These are phyloP conservation scores for Pseudodiploospora longispora DNA, from an alignment of 2,329 filamentous ascomycete species.

Conservation along the genomic window DNA sequence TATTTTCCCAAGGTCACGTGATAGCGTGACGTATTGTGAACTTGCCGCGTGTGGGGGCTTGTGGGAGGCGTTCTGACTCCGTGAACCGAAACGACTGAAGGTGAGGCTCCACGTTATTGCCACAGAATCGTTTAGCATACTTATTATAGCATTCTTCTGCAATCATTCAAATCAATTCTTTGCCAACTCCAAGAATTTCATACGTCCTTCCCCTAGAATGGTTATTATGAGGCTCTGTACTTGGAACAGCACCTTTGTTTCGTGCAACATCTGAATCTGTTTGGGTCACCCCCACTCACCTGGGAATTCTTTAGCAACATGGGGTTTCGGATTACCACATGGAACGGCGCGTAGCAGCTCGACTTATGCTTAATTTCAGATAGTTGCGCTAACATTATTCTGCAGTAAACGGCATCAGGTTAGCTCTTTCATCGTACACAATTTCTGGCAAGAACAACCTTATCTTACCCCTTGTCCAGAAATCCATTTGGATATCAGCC, in stretches of 20 bases:
- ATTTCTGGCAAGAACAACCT: not conserved
- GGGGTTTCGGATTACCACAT: slow-evolving; percentile 74
- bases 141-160: not conserved
- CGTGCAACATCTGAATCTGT: not conserved
- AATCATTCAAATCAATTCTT: too few relatives aligned
- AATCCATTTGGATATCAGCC: slow-evolving; percentile 81
- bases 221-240: not conserved
- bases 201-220: too few relatives aligned
- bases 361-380: not conserved
- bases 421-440: slow-evolving; percentile 9
- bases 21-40: slow-evolving; percentile 15
- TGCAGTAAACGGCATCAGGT: slow-evolving; percentile 74
- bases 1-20: slow-evolving; percentile 18
- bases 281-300: not conserved
- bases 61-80: slow-evolving; percentile 1
- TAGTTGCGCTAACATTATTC: slow-evolving; percentile 5
- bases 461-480: slow-evolving; percentile 29
- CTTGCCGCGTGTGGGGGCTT: too few relatives aligned
- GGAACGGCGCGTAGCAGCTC: slow-evolving; percentile 57
- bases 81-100: slow-evolving; percentile 7
- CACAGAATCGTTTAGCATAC: too few relatives aligned
- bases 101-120: too few relatives aligned
- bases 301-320: slow-evolving; percentile 35
- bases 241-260: not conserved
- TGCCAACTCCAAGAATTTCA: too few relatives aligned